Conservation (phyloP, 1,284 basidiomycete species). For the Meira miltonrushii region DNA sequence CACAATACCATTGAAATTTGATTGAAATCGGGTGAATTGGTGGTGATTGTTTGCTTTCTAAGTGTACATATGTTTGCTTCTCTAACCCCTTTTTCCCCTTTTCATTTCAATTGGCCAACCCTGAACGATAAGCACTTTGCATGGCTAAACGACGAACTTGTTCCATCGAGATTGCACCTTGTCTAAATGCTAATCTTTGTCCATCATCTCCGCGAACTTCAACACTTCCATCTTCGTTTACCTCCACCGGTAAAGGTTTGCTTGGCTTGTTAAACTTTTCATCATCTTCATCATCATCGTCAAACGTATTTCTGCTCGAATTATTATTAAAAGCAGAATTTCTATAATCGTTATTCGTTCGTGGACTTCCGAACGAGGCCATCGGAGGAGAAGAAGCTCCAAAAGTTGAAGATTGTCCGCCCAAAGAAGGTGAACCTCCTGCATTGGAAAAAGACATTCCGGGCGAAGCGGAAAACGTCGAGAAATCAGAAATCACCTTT, state of each 20-base stretch:
- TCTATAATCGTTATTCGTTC: slow-evolving; percentile 2
- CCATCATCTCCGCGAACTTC: slow-evolving; percentile 48
- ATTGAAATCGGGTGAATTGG: too few species aligned
- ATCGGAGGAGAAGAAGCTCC: not conserved
- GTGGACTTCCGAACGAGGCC: not conserved
- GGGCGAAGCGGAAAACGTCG: slow-evolving; percentile 36
- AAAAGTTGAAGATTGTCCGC: slow-evolving; percentile 8
- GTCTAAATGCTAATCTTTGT: slow-evolving; percentile 38
- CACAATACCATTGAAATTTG: too few species aligned
- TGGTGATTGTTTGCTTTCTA: too few species aligned
- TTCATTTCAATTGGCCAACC: slow-evolving; percentile 44
- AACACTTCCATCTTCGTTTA: slow-evolving; percentile 33
- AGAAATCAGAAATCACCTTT: slow-evolving; percentile 40
- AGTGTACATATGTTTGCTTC: too few species aligned
- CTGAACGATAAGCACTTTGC: slow-evolving; percentile 36
- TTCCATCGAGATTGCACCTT: slow-evolving; percentile 45
- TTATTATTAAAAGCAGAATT: not conserved
- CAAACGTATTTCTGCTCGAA: slow-evolving; percentile 29
- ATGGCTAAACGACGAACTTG: slow-evolving; percentile 40
- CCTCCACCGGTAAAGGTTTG: slow-evolving; percentile 22
- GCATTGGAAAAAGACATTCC: slow-evolving; percentile 37
- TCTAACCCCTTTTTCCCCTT: not conserved
- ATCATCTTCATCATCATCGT: slow-evolving; percentile 36
- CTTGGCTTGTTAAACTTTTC: slow-evolving; percentile 18
- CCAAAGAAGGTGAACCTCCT: slow-evolving; percentile 20